Base-by-base conservation (phyloP, 1,284 basidiomycete genomes). In the Sparassis latifolia region DNA sequence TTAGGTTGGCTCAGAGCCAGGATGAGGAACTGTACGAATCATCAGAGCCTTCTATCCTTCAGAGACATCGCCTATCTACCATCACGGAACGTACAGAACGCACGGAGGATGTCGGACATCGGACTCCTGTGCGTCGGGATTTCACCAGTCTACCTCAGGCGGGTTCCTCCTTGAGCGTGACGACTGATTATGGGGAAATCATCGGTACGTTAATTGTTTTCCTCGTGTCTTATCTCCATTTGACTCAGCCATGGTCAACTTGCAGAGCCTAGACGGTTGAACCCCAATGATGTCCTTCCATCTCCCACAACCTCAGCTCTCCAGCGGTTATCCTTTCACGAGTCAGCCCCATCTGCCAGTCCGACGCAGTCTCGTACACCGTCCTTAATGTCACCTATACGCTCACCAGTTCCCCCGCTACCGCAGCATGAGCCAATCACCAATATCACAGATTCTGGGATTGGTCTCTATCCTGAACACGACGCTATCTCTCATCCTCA, bases 301-400 rank as follows among this genome's bases (percentile, higher is more conserved):
- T 85, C 82, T 29, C 80, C 81, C 49, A 82, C 79, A 50, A 74
- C 66, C n/a, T 92, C 80, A 33, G 91, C 92, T 2, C 68, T 92
- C 20, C 80, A 84, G 47, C 73, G 79, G 27, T 72, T 92, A 29
- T 84, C 87, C 2, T 72, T 67, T 28, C 75, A 77, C 48, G 78
- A 84, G 55, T 73, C 75, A 43, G 73, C 78, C 6, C 79, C 80
- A 4, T 79, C 80, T 4, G 67, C 75, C 49, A 68, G 70, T 50
- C 71, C 77, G 9, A 73, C 76, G 40, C 69, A 67, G 30, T 67
- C 72, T n/a, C 71, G 67, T 31, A 69, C 74, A n/a, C 71, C 68
- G 33, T 69, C 67, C 51, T 69, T 73, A 38, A 68, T 65, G 27
- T 54, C 67, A 3, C 66, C 67, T 48, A 68, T 69, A 41, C 69